phyloP scores from a whole-genome alignment of 176 grass and related monocot species.

The Ananas comosus region DNA sequence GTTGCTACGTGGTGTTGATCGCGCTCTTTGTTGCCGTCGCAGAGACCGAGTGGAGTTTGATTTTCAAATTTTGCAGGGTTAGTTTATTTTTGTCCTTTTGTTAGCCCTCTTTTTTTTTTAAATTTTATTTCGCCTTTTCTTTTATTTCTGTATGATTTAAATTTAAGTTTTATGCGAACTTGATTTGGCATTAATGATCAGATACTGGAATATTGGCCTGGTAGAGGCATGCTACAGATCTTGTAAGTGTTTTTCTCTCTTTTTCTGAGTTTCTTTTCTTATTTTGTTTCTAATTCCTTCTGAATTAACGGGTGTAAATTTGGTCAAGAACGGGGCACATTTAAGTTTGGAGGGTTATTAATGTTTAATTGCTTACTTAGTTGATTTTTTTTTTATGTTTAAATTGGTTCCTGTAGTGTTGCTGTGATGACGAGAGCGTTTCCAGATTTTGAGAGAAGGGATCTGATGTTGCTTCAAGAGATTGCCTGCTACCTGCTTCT shows the following conservation, averaged over 20 bases:
- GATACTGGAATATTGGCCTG: slow-evolving; percentile 83
- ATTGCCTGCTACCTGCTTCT: slow-evolving; percentile 90
- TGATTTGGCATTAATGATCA: slow-evolving; percentile 4
- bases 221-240: slow-evolving; percentile 89
- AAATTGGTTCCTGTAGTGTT: slow-evolving; percentile 41
- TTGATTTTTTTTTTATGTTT: background rate
- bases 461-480: slow-evolving; percentile 76
- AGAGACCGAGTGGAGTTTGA: slow-evolving; percentile 84
- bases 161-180: background rate
- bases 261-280: background rate
- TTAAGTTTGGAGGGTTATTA: background rate
- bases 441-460: slow-evolving; percentile 37
- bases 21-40: slow-evolving; percentile 56
- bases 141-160: background rate
- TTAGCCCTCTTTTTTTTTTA: slow-evolving; percentile 6
- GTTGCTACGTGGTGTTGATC: slow-evolving; percentile 77
- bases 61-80: slow-evolving; percentile 55
- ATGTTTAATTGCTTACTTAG: background rate
- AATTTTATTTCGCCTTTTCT: background rate
- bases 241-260: slow-evolving; percentile 44
- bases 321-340: no score
- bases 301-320: no score
- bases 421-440: slow-evolving; percentile 96
- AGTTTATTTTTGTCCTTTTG: background rate
- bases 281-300: no score